These are phyloP conservation scores for Wakefieldia striispora DNA, from an alignment of 768 basidiomycete genomes.

Conservation along the genomic window DNA sequence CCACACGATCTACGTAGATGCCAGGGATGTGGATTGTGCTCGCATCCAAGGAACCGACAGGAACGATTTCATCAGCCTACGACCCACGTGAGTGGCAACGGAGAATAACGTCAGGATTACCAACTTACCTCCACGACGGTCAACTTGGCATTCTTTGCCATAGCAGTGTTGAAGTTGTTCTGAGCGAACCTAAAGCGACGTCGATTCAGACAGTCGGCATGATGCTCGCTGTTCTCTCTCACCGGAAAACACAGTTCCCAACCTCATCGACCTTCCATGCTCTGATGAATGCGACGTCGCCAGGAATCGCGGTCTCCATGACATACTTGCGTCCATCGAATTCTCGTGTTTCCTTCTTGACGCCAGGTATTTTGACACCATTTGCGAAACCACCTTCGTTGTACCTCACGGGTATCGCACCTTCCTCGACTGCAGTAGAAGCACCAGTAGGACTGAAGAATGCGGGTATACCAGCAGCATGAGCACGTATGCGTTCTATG, in stretches of 20 bases:
- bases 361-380: slow-evolving; percentile 70
- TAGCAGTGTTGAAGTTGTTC: slow-evolving; percentile 82
- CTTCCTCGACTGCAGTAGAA: slow-evolving; percentile 77
- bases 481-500: slow-evolving; percentile 82
- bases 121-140: slow-evolving; percentile 82
- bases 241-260: slow-evolving; percentile 92
- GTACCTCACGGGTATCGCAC: slow-evolving; percentile 76
- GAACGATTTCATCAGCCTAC: slow-evolving; percentile 88
- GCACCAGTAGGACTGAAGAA: slow-evolving; percentile 93
- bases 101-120: slow-evolving; percentile 1
- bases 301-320: slow-evolving; percentile 75
- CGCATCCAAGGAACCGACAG: slow-evolving; percentile 76
- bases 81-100: neutral
- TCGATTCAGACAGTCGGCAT: neutral
- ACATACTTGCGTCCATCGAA: slow-evolving; percentile 80
- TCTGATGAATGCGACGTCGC: slow-evolving; percentile 81
- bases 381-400: slow-evolving; percentile 69
- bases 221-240: slow-evolving; percentile 5
- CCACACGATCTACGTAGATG: slow-evolving; percentile 87
- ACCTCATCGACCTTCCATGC: slow-evolving; percentile 93
- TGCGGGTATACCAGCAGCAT: slow-evolving; percentile 90
- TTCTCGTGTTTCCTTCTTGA: slow-evolving; percentile 72
- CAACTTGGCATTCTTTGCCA: slow-evolving; percentile 87
- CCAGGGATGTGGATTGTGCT: slow-evolving; percentile 81
- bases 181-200: slow-evolving; percentile 62